phyloP scores from a whole-genome alignment of 1,284 basidiomycete genomes.

The Malassezia brasiliensis region DNA sequence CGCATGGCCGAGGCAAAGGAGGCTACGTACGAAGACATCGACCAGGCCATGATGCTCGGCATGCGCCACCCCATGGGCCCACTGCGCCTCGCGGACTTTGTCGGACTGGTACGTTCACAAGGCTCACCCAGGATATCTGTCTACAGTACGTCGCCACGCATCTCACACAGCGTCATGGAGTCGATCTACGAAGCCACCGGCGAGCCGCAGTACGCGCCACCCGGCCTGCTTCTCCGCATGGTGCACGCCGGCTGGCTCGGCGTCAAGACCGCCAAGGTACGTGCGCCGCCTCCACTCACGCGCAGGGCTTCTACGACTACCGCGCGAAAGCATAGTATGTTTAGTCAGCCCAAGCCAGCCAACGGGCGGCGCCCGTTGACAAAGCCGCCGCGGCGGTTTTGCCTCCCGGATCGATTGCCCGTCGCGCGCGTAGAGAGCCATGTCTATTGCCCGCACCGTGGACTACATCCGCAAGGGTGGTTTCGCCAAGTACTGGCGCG shows the following conservation, averaged over 20 bases:
- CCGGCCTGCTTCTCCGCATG: conserved; percentile 80
- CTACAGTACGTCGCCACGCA: background rate
- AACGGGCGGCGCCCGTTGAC: background rate
- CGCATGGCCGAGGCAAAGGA: conserved; percentile 85
- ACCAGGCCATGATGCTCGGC: conserved; percentile 80
- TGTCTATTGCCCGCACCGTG: conserved; percentile 44
- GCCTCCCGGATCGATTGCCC: background rate
- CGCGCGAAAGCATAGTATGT: background rate
- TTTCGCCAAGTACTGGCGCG: conserved; percentile 38
- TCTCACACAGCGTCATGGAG: conserved; percentile 30
- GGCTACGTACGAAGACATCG: conserved; percentile 86
- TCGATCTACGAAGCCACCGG: conserved; percentile 59
- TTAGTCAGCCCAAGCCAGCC: conserved; percentile 2
- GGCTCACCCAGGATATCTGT: background rate
- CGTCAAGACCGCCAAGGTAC: conserved; percentile 58
- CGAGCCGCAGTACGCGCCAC: conserved; percentile 94
- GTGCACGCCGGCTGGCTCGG: conserved; percentile 91
- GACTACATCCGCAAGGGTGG: conserved; percentile 39
- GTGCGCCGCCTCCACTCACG: conserved; percentile 3
- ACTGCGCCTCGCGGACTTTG: conserved; percentile 54
- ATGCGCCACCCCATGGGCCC: conserved; percentile 92
- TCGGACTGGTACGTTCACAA: conserved; percentile 57
- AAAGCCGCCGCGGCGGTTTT: background rate
- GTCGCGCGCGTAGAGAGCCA: conserved; percentile 3
- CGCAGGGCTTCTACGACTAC: conserved; percentile 43